phyloP scores from a whole-genome alignment of 805 yeast genomes.

The Vanderwaltozyma verrucispora region DNA sequence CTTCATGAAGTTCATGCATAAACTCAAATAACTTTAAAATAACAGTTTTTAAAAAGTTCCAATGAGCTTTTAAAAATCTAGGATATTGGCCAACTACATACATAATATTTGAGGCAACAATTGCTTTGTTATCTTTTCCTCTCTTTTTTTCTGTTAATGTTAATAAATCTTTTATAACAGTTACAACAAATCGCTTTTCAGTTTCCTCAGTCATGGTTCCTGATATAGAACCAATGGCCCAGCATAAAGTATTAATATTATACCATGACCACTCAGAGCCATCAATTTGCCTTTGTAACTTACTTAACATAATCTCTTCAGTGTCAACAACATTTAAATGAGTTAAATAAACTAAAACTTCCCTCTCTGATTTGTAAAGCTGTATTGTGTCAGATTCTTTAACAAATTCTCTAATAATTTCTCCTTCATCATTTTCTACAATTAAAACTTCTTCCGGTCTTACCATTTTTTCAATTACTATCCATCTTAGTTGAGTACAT shows the following conservation, averaged over 20 bases:
- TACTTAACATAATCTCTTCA: constrained; percentile 79
- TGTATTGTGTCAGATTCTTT: constrained; percentile 92
- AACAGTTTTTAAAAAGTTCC: constrained; percentile 91
- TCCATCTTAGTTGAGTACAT: constrained; percentile 68
- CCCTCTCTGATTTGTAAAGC: constrained; percentile 87
- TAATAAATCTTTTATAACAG: constrained; percentile 79
- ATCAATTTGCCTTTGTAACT: constrained; percentile 80
- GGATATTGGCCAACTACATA: constrained; percentile 98
- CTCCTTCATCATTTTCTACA: constrained; percentile 97
- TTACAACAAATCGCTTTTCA: constrained; percentile 84
- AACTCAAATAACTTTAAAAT: constrained; percentile 90
- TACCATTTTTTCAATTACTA: constrained; percentile 91
- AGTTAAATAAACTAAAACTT: constrained; percentile 84
- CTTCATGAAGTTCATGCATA: constrained; percentile 98
- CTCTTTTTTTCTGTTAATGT: constrained; percentile 85
- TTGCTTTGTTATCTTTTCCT: constrained; percentile 93
- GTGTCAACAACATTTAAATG: constrained; percentile 91
- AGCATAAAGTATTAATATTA: constrained; percentile 87
- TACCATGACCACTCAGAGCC: constrained; percentile 98
- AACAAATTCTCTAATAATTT: constrained; percentile 89
- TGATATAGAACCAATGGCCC: constrained; percentile 98
- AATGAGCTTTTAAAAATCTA: constrained; percentile 89
- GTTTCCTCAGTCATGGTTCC: constrained; percentile 97
- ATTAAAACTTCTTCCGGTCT: constrained; percentile 94
- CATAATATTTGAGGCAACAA: constrained; percentile 96